Conservation (phyloP, 768 basidiomycete genomes). For the Pisolithus albus region DNA sequence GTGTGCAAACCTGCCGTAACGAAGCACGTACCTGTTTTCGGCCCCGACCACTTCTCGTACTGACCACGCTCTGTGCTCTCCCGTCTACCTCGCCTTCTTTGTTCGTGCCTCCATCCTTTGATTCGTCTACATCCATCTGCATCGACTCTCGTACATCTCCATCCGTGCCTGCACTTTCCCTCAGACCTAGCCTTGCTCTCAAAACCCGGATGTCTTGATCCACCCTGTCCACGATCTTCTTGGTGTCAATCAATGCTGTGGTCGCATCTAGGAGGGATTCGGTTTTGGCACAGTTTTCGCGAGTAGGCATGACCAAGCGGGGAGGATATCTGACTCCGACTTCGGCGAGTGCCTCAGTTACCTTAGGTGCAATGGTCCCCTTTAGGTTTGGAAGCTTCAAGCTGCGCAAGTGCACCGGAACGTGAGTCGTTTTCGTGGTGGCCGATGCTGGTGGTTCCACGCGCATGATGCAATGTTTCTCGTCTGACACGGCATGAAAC, state of each 20-base stretch:
- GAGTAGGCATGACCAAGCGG: slow-evolving; percentile 91
- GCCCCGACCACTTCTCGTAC: slow-evolving; percentile 46
- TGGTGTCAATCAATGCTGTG: slow-evolving; percentile 74
- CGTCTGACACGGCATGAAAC: slow-evolving; percentile 37
- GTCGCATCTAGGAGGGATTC: slow-evolving; percentile 72
- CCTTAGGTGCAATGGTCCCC: slow-evolving; percentile 62
- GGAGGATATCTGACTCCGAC: slow-evolving; percentile 62
- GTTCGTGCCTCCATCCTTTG: slow-evolving; percentile 22
- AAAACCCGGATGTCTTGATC: slow-evolving; percentile 79
- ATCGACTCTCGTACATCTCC: slow-evolving; percentile 34
- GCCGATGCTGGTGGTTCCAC: slow-evolving; percentile 44
- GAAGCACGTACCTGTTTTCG: slow-evolving; percentile 45
- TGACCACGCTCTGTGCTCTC: slow-evolving; percentile 60
- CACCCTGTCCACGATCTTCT: slow-evolving; percentile 77
- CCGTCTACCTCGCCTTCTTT: slow-evolving; percentile 41
- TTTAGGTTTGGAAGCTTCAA: slow-evolving; percentile 81
- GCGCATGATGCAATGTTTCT: slow-evolving; percentile 66
- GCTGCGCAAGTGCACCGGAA: slow-evolving; percentile 78
- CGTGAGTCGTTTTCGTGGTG: slow-evolving; percentile 67
- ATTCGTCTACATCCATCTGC: slow-evolving; percentile 48
- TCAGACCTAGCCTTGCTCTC: slow-evolving; percentile 52
- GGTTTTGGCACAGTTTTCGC: slow-evolving; percentile 65
- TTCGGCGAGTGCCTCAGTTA: slow-evolving; percentile 70
- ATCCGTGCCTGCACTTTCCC: slow-evolving; percentile 38
- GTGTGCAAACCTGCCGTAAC: background rate